Evolutionary conservation across 2,329 filamentous ascomycete genomes (phyloP).

Genomic region (Ophiocordyceps australis): DNA sequence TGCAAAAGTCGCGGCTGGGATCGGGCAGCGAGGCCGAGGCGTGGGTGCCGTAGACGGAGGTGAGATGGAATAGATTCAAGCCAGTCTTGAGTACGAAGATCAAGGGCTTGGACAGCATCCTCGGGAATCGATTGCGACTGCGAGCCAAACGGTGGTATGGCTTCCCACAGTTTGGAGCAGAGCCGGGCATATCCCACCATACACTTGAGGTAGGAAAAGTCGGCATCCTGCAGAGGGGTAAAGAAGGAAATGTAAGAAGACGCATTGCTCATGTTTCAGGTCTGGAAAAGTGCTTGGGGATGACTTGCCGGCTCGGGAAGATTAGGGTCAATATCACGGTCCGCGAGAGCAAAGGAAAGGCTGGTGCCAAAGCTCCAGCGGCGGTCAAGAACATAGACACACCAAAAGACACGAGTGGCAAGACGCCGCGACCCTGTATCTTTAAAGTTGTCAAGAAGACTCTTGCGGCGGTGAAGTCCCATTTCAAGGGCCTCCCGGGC

Average conservation of each 20-base stretch:
- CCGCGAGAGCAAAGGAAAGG: conserved; percentile 26
- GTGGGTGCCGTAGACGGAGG: conserved; percentile 16
- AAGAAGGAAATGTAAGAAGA: background rate
- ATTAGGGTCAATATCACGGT: conserved; percentile 28
- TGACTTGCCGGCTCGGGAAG: conserved; percentile 21
- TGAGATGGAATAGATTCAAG: conserved; percentile 23
- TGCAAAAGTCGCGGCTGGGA: conserved; percentile 17
- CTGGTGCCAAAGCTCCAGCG: conserved; percentile 33
- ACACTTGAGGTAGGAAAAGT: conserved; percentile 22
- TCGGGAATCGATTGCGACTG: conserved; percentile 14
- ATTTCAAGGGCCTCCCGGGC: conserved; percentile 26
- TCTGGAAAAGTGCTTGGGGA: fast-evolving
- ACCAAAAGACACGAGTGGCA: conserved; percentile 26
- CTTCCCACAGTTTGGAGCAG: conserved; percentile 25
- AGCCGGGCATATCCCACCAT: conserved; percentile 28
- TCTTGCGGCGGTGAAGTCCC: conserved; percentile 26
- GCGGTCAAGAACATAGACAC: conserved; percentile 29
- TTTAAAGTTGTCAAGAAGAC: conserved; percentile 18
- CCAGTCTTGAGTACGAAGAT: conserved; percentile 24
- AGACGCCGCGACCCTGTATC: conserved; percentile 11
- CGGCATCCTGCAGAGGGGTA: conserved; percentile 8
- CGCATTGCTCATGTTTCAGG: background rate
- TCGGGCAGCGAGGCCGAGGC: conserved; percentile 13
- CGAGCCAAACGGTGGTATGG: conserved; percentile 18
- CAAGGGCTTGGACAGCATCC: conserved; percentile 19